These are phyloP conservation scores for Carpinus fangiana DNA, from an alignment of 306 rosid species.

Conservation along the genomic window DNA sequence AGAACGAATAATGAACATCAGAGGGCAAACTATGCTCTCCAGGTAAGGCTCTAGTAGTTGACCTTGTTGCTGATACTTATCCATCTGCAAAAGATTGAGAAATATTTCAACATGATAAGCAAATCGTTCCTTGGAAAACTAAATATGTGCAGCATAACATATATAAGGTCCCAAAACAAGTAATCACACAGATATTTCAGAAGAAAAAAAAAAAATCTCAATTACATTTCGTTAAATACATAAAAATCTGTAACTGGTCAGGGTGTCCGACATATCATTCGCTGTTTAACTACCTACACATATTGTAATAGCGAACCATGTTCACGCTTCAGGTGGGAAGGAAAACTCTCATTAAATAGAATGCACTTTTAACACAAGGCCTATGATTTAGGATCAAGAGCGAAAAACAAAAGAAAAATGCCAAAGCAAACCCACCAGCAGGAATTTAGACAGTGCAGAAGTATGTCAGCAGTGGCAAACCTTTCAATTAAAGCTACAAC, in stretches of 20 bases:
- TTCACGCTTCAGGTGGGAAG: not conserved
- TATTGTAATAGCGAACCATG: not conserved
- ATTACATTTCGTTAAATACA: not conserved
- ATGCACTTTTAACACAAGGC: not conserved
- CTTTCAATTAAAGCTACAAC: not conserved
- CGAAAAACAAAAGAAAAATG: not conserved
- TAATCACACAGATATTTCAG: not conserved
- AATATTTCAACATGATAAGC: not conserved
- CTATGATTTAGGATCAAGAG: not conserved
- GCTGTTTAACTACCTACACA: not conserved
- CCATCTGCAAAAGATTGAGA: constrained; percentile 61
- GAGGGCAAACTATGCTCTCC: constrained; percentile 81
- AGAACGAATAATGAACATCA: constrained; percentile 72
- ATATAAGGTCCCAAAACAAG: not conserved
- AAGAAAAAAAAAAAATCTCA: not conserved
- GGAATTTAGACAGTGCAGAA: no score
- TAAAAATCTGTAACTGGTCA: not conserved
- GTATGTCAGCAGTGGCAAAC: not conserved
- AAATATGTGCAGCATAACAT: not conserved
- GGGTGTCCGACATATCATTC: not conserved
- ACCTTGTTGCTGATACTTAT: constrained; percentile 96
- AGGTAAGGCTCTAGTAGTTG: constrained; percentile 90
- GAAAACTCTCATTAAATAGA: not conserved
- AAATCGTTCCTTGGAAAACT: not conserved
- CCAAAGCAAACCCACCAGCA: not conserved